Base-by-base conservation (phyloP, 352 stramenopile species). In the Pythium pyrilobum region DNA sequence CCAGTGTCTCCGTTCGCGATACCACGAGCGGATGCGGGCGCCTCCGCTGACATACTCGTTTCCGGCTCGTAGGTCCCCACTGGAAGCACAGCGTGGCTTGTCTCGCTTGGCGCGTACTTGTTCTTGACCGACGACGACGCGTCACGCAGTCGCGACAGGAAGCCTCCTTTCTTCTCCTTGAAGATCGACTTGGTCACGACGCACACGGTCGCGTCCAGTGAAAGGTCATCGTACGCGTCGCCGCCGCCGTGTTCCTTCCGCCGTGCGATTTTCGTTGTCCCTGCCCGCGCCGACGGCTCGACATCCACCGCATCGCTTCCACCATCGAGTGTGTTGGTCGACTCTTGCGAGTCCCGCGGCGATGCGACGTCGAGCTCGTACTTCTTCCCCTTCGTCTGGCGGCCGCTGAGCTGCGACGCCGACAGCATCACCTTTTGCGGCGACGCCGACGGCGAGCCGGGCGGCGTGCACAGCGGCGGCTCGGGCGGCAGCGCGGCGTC, bases 101-200 rank as follows among this genome's bases (percentile, higher is more conserved):
- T n/a, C 0, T 62, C 62, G 8, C 41, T 53, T 11, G 59, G 49
- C 18, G 60, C 25, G 43, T 72, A 72, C 36, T 74, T 77, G 57
- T 24, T 59, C 43, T 49, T 54, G 25, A 50, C 46, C 2, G 48
- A 59, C 6, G 54, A 62, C 28, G 47, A 59, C 9, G 44, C 67
- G 38, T 71, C 66, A 24, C 66, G 63, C 38, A 77, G 46, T 16
- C 69, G 65, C 13, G 47, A 52, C 4, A 77, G 41, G n/a, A 75
- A 65, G 6, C 51, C 47, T 0, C 56, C 50, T 2, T 68, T 67
- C 9, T 71, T 72, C 18, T 78, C 62, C 36, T 83, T 86, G 68
- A 78, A 87, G 18, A 86, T 77, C 43, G 78, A 87, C 46, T 89
- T 89, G 42, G 73, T 79, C 16, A 89, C 76, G 24, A 89, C 37